A percentile compares a stretch with the other conserved stretches of the same genome.
These are phyloP conservation scores for Colletotrichum zoysiae DNA, from an alignment of 2,329 filamentous ascomycete species.

Conservation along the genomic window DNA sequence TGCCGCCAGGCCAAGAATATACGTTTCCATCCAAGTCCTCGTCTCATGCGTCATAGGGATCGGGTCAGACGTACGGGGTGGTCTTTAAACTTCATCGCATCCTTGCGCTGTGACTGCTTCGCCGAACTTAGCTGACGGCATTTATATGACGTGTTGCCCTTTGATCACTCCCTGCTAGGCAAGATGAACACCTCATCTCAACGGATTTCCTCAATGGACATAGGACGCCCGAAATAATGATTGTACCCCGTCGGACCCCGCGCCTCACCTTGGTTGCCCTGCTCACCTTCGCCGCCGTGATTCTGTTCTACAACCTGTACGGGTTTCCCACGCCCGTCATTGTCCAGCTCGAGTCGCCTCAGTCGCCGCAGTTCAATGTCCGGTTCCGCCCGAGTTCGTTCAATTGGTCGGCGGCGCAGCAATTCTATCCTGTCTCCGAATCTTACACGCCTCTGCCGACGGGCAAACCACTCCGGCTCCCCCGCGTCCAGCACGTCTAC, in stretches of 20 bases:
- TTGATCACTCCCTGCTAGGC: background rate
- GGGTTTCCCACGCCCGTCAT: background rate
- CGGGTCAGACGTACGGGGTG: background rate
- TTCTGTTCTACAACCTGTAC: background rate
- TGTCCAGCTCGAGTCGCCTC: background rate
- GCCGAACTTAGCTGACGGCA: background rate
- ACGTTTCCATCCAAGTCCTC: background rate
- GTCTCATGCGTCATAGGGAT: no score
- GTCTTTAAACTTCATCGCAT: background rate
- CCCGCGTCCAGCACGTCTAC: slow-evolving; percentile 55
- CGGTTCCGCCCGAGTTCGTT: slow-evolving; percentile 46
- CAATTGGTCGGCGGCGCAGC: slow-evolving; percentile 49
- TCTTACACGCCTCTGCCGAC: slow-evolving; percentile 50
- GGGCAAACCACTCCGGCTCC: slow-evolving; percentile 46
- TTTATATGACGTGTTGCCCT: background rate
- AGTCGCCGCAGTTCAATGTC: slow-evolving; percentile 38
- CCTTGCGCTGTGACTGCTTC: background rate
- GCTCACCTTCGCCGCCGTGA: background rate
- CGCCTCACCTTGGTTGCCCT: background rate
- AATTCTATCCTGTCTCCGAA: slow-evolving; percentile 47
- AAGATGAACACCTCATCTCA: background rate
- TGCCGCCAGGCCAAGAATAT: background rate
- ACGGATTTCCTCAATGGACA: background rate
- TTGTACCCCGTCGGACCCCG: background rate
- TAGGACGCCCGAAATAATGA: background rate